Percentiles rank a stretch among this genome's conserved stretches.
Evolutionary conservation across 192 early-diverging fungal genomes (phyloP).

Genomic region (Lobosporangium transversale): DNA sequence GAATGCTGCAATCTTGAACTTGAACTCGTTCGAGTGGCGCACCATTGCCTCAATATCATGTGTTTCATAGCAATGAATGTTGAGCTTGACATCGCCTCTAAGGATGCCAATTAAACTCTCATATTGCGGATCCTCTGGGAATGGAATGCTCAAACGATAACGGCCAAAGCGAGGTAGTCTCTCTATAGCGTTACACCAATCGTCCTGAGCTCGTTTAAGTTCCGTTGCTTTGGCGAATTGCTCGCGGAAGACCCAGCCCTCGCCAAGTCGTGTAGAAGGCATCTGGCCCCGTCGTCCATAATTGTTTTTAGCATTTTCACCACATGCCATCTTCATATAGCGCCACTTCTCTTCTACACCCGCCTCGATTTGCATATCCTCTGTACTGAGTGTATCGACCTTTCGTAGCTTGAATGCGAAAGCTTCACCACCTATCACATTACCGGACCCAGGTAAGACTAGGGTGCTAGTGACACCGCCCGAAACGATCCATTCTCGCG

Average conservation of each 20-base stretch:
- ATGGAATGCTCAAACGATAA: slow-evolving; percentile 58
- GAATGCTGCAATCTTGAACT: slow-evolving; percentile 76
- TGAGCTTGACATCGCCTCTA: slow-evolving; percentile 72
- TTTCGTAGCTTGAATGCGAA: slow-evolving; percentile 72
- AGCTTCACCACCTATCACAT: slow-evolving; percentile 82
- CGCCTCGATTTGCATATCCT: slow-evolving; percentile 74
- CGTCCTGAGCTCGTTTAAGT: slow-evolving; percentile 63
- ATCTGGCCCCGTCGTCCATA: slow-evolving; percentile 72
- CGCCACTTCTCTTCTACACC: slow-evolving; percentile 65
- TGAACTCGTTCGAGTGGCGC: slow-evolving; percentile 75
- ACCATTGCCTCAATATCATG: slow-evolving; percentile 80
- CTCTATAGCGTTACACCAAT: slow-evolving; percentile 50
- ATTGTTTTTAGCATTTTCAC: slow-evolving; percentile 75
- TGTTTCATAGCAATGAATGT: slow-evolving; percentile 78
- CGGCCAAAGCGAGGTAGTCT: slow-evolving; percentile 57
- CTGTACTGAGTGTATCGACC: slow-evolving; percentile 61
- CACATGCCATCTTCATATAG: slow-evolving; percentile 87
- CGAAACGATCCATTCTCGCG: slow-evolving; percentile 53
- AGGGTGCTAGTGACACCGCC: slow-evolving; percentile 80
- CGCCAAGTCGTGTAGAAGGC: slow-evolving; percentile 68
- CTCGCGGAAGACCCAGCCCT: slow-evolving; percentile 73
- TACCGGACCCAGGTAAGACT: slow-evolving; percentile 78
- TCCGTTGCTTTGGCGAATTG: slow-evolving; percentile 62
- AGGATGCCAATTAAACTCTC: slow-evolving; percentile 74
- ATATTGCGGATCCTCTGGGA: slow-evolving; percentile 67